phyloP scores from a whole-genome alignment of 2,329 filamentous ascomycete species.

The Penicillium sp. region DNA sequence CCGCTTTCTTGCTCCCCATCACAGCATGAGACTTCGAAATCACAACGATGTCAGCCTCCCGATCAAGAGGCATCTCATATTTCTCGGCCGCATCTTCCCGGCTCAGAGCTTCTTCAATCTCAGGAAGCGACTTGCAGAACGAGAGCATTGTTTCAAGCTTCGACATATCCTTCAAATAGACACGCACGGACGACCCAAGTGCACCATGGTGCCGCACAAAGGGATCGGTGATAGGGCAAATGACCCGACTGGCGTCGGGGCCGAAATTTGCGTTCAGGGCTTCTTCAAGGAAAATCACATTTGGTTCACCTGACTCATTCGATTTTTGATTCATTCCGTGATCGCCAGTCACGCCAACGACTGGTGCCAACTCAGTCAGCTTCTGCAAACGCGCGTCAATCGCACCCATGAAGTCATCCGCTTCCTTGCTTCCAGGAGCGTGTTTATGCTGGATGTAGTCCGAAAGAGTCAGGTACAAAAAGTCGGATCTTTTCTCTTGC shows the following conservation, averaged over 20 bases:
- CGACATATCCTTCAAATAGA: constrained; percentile 32
- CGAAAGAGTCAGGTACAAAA: constrained; percentile 47
- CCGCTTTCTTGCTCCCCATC: constrained; percentile 30
- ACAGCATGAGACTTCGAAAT: constrained; percentile 39
- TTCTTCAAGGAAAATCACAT: constrained; percentile 44
- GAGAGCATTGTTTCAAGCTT: constrained; percentile 30
- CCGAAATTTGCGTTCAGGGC: constrained; percentile 35
- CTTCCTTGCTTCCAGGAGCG: constrained; percentile 36
- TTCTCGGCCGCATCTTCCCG: constrained; percentile 30
- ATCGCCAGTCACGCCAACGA: constrained; percentile 44
- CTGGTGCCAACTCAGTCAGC: constrained; percentile 35
- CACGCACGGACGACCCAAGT: constrained; percentile 44
- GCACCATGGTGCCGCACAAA: constrained; percentile 48
- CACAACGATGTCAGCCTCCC: constrained; percentile 38
- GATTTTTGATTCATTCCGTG: constrained; percentile 48
- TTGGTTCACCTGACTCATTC: constrained; percentile 34
- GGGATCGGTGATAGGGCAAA: constrained; percentile 48
- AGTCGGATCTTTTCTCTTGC: constrained; percentile 39
- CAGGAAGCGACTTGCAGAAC: constrained; percentile 27
- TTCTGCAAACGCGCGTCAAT: constrained; percentile 37
- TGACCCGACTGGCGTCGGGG: constrained; percentile 29
- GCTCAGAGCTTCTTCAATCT: constrained; percentile 35
- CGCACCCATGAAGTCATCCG: constrained; percentile 39
- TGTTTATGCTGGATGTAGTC: constrained; percentile 50
- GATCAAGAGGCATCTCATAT: not conserved